Conservation (phyloP, 257 asterid genomes). For the Lithospermum erythrorhizon region DNA sequence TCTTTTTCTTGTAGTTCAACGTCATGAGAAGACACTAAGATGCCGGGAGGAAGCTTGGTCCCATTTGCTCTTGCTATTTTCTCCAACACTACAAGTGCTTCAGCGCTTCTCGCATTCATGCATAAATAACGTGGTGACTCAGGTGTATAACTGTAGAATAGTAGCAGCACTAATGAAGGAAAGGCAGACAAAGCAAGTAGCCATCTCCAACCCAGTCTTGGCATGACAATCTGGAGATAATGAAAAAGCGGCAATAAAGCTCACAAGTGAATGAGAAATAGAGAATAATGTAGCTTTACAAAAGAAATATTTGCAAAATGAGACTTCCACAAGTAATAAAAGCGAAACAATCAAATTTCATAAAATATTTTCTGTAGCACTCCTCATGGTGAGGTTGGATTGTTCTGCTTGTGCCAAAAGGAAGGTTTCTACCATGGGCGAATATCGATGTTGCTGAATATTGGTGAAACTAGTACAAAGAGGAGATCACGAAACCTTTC, state of each 20-base stretch:
- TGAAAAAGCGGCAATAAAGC: background rate
- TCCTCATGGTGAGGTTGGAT: too few species aligned
- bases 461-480: too few species aligned
- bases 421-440: too few species aligned
- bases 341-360: too few species aligned
- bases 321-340: too few species aligned
- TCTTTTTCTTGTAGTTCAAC: constrained; percentile 30
- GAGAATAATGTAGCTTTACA: too few species aligned
- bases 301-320: too few species aligned
- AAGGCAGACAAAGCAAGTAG: constrained; percentile 48
- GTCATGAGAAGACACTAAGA: constrained; percentile 34
- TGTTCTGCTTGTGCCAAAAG: too few species aligned
- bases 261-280: background rate
- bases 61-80: constrained; percentile 35
- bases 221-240: constrained; percentile 42
- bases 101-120: constrained; percentile 34
- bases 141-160: constrained; percentile 38
- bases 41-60: constrained; percentile 46
- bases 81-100: constrained; percentile 36
- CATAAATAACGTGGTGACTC: constrained; percentile 55
- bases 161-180: constrained; percentile 42
- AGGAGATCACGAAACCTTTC: too few species aligned
- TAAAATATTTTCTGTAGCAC: too few species aligned
- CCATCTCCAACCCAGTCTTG: constrained; percentile 62
- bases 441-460: too few species aligned